These are phyloP conservation scores for Curvularia eragrostidis DNA, from an alignment of 2,329 filamentous ascomycete species.

Conservation along the genomic window DNA sequence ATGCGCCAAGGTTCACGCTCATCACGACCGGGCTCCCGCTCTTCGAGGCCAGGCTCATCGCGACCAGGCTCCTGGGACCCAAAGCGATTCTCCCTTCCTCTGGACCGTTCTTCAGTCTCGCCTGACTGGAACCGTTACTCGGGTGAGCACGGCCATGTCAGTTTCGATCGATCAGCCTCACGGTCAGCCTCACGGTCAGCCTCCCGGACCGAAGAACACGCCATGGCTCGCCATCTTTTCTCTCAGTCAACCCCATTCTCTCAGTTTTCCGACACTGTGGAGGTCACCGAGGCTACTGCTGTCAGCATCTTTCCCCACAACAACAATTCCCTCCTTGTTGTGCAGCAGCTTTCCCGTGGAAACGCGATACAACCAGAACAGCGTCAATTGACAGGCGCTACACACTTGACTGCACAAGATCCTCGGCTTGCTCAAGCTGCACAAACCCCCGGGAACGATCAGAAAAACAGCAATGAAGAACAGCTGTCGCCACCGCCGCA, in stretches of 20 bases:
- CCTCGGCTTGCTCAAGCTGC: slow-evolving; percentile 25
- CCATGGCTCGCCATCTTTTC: slow-evolving; percentile 55
- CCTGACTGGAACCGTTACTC: slow-evolving; percentile 42
- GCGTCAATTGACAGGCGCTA: slow-evolving; percentile 23
- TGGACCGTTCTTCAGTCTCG: slow-evolving; percentile 39
- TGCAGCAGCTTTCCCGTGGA: slow-evolving; percentile 58
- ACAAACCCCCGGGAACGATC: slow-evolving; percentile 30
- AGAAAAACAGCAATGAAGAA: slow-evolving; percentile 12
- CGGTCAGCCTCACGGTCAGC: slow-evolving; percentile 46
- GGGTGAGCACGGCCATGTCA: slow-evolving; percentile 45
- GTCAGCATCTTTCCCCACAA: slow-evolving; percentile 68
- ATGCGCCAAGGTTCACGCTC: slow-evolving; percentile 35
- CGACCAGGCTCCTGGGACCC: slow-evolving; percentile 39
- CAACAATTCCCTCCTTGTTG: slow-evolving; percentile 68
- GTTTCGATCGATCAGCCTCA: slow-evolving; percentile 39
- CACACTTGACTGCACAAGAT: slow-evolving; percentile 27
- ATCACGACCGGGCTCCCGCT: slow-evolving; percentile 31
- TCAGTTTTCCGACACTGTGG: slow-evolving; percentile 59
- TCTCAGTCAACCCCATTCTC: slow-evolving; percentile 59
- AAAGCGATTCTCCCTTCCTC: slow-evolving; percentile 37
- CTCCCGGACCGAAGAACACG: slow-evolving; percentile 49
- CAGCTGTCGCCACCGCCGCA: background rate
- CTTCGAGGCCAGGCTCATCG: slow-evolving; percentile 33
- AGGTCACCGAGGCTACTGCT: slow-evolving; percentile 67
- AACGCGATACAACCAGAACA: slow-evolving; percentile 33